Evolutionary conservation across 169 alveolate genomes (phyloP), one percentile per base, ranked within the genome.

Genomic region (Plasmodium adleri): DNA sequence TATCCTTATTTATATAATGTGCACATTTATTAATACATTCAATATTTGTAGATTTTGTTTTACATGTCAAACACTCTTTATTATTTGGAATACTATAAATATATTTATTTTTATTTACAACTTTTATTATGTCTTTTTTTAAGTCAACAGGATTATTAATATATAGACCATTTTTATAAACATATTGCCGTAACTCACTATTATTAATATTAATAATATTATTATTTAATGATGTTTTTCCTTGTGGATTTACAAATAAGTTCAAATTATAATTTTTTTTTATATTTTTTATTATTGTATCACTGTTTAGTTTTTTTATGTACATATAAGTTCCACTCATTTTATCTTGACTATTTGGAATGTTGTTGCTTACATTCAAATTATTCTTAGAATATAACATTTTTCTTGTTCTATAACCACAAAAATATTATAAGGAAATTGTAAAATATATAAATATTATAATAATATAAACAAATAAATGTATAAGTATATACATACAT

Each of bases 341-440:
- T 43, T 49, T 20, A 26, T 70, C 45, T n/a, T 70, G 58, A 9
- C 39, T 50, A 49, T 45, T 20, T 22, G 47, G 15, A 15, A 20
- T 20, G n/a, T 50, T 68, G 4, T 50, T 15, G 6, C 26, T n/a
- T 20, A 70, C 17, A 49, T 70, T 49, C 26, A 70, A 17, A 24
- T 70, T 70, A 70, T 13, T 70, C 12, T 70, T 49, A n/a, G 39
- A 70, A 24, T 45, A 70, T 8, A 70, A 47, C 78, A 70, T 70
- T 20, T 3, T 60, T 54, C 0, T 56, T 56, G n/a, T 56, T 56
- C 64, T 56, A 22, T 6, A 56, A 56, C 8, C 5, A 22, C 5
- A 56, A 56, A 56, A 56, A 56, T 56, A n/a, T 4, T 71, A 71
- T 71, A 32, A 32, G 45, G 4, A 32, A 32, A 32, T 32, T 32